These are phyloP conservation scores for Ogataea nakhonphanomensis DNA, from an alignment of 805 yeast genomes.

Conservation along the genomic window DNA sequence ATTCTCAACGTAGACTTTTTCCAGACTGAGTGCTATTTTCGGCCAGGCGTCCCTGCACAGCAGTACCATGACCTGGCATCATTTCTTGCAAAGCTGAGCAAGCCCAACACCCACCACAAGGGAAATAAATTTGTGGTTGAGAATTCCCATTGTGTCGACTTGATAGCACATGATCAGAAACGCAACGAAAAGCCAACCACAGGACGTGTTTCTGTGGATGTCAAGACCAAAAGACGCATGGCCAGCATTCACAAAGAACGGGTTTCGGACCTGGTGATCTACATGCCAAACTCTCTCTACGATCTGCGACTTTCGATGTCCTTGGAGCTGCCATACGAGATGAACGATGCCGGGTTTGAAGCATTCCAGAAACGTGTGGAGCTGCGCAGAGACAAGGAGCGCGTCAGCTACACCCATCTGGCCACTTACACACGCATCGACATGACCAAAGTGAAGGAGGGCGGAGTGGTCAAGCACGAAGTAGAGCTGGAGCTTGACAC, in stretches of 20 bases:
- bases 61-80: conserved; percentile 56
- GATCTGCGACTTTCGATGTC: conserved; percentile 76
- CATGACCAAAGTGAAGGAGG: conserved; percentile 54
- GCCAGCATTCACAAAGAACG: conserved; percentile 72
- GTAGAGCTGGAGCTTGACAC: conserved; percentile 35
- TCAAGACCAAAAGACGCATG: conserved; percentile 60
- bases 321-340: conserved; percentile 70
- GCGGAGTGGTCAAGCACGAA: conserved; percentile 30
- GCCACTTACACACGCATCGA: conserved; percentile 73
- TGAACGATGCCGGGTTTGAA: conserved; percentile 48
- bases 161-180: conserved; percentile 56
- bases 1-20: conserved; percentile 49
- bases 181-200: conserved; percentile 63
- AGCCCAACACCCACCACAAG: conserved; percentile 18
- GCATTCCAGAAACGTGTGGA: conserved; percentile 47
- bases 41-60: conserved; percentile 61
- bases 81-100: conserved; percentile 52
- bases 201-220: conserved; percentile 65
- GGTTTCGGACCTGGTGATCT: conserved; percentile 66
- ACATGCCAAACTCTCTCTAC: conserved; percentile 71
- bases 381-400: conserved; percentile 63
- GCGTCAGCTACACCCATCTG: conserved; percentile 70
- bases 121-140: conserved; percentile 52
- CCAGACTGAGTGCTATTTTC: conserved; percentile 52
- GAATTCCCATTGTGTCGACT: conserved; percentile 62